Conservation (phyloP, 192 early-diverging fungal genomes). For the Jimgerdemannia flammicorona region DNA sequence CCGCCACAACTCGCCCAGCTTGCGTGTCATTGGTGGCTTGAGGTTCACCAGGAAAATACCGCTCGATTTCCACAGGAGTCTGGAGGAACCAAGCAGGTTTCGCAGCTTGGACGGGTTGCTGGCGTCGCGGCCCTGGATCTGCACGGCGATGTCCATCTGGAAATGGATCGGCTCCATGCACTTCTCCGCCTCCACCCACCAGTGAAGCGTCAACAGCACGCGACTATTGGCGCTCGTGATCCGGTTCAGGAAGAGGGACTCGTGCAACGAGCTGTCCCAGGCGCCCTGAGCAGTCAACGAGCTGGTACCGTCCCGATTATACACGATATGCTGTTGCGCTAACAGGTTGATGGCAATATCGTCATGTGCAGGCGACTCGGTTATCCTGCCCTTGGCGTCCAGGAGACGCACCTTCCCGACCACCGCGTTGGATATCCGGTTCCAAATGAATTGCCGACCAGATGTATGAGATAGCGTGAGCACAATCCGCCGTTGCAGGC, state of each 20-base stretch:
- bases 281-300: slow-evolving; percentile 50
- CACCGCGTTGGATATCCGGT: slow-evolving; percentile 31
- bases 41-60: slow-evolving; percentile 62
- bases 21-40: slow-evolving; percentile 46
- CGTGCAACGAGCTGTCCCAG: slow-evolving; percentile 78
- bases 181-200: slow-evolving; percentile 53
- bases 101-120: slow-evolving; percentile 36
- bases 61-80: slow-evolving; percentile 36
- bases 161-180: slow-evolving; percentile 54
- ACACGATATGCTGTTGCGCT: slow-evolving; percentile 41
- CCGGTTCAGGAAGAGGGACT: slow-evolving; percentile 57
- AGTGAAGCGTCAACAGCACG: slow-evolving; percentile 52
- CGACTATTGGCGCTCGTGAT: slow-evolving; percentile 56
- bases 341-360: slow-evolving; percentile 43
- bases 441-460: slow-evolving; percentile 60
- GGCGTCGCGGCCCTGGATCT: slow-evolving; percentile 57
- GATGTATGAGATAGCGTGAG: slow-evolving; percentile 64
- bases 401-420: slow-evolving; percentile 45
- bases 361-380: slow-evolving; percentile 47
- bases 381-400: slow-evolving; percentile 57
- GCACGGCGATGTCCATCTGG: slow-evolving; percentile 53
- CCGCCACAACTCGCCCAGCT: slow-evolving; percentile 62
- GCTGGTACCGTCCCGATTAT: slow-evolving; percentile 60
- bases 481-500: slow-evolving; percentile 66
- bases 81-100: slow-evolving; percentile 34